Percentiles rank a stretch among this genome's conserved stretches.
phyloP scores from a whole-genome alignment of 192 early-diverging fungal species.

The Linderina pennispora region DNA sequence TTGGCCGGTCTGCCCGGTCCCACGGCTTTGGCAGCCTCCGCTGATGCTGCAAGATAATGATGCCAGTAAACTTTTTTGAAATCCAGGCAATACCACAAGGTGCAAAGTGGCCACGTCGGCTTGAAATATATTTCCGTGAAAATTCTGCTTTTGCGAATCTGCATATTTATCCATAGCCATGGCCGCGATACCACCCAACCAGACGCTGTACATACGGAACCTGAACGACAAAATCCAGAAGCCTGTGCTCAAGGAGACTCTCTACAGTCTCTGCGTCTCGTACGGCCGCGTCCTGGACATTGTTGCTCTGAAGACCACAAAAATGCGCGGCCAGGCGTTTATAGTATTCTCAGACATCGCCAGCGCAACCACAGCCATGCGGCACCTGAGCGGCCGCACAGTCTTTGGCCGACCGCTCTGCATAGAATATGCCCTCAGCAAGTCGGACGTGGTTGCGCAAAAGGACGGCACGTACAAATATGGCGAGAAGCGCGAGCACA shows the following conservation, averaged over 20 bases:
- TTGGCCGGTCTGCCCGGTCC: constrained; percentile 9
- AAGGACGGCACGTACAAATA: constrained; percentile 27
- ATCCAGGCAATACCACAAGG: no score
- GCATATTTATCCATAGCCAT: constrained; percentile 6
- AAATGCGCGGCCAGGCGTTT: constrained; percentile 93
- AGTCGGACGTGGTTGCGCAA: constrained; percentile 30
- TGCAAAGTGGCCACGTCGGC: no score
- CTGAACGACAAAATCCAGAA: constrained; percentile 77
- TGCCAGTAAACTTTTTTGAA: no score
- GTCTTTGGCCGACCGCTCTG: constrained; percentile 73
- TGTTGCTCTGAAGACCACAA: constrained; percentile 71
- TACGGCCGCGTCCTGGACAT: constrained; percentile 87
- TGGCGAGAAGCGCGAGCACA: constrained; percentile 25
- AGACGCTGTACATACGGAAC: constrained; percentile 78
- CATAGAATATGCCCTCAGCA: constrained; percentile 40
- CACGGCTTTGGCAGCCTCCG: constrained; percentile 28
- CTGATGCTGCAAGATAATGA: no score
- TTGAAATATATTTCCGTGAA: not conserved
- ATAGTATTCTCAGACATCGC: constrained; percentile 83
- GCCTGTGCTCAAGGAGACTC: constrained; percentile 70
- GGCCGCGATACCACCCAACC: constrained; percentile 52
- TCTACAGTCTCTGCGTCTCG: constrained; percentile 85
- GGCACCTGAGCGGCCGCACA: constrained; percentile 80
- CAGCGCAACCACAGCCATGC: constrained; percentile 76
- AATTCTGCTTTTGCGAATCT: not conserved